Conservation (phyloP, 2,329 filamentous ascomycete genomes). For the Aspergillus ruber region DNA sequence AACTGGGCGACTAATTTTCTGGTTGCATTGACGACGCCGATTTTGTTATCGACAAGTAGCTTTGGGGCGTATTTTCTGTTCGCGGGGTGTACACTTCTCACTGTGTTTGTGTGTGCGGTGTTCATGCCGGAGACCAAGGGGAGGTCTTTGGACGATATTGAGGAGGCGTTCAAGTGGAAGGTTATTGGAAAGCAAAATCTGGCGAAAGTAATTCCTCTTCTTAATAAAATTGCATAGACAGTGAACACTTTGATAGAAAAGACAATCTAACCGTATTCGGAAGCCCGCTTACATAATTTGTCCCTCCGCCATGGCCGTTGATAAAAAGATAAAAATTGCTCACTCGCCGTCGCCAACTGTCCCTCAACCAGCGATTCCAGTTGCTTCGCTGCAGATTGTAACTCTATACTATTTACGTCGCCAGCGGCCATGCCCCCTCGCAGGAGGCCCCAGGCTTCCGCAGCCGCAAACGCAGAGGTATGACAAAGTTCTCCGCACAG, state of each 20-base stretch:
- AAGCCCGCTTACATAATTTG: background rate
- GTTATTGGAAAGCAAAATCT: no score
- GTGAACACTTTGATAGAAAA: no score
- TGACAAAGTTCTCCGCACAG: conserved; percentile 20
- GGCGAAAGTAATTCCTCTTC: no score
- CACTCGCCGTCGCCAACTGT: background rate
- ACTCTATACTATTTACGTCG: background rate
- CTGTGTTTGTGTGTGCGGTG: conserved; percentile 31
- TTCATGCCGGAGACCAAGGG: conserved; percentile 50
- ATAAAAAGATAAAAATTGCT: background rate
- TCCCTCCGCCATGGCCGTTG: background rate
- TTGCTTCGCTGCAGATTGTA: background rate
- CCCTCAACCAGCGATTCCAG: background rate
- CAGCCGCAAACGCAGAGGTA: conserved; percentile 27
- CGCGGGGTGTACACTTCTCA: conserved; percentile 35
- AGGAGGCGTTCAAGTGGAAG: conserved; percentile 39
- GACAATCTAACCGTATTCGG: background rate
- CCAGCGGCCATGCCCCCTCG: conserved; percentile 29
- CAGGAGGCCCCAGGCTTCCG: conserved; percentile 28
- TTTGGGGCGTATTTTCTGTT: conserved; percentile 45
- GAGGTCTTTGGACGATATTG: conserved; percentile 44
- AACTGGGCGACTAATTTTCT: conserved; percentile 46
- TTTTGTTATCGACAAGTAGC: conserved; percentile 37
- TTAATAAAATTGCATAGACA: no score
- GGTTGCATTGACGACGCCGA: conserved; percentile 40